Evolutionary conservation across 2,329 filamentous ascomycete genomes (phyloP), one percentile per base, ranked within the genome.

Genomic region (Ascochyta lentis): DNA sequence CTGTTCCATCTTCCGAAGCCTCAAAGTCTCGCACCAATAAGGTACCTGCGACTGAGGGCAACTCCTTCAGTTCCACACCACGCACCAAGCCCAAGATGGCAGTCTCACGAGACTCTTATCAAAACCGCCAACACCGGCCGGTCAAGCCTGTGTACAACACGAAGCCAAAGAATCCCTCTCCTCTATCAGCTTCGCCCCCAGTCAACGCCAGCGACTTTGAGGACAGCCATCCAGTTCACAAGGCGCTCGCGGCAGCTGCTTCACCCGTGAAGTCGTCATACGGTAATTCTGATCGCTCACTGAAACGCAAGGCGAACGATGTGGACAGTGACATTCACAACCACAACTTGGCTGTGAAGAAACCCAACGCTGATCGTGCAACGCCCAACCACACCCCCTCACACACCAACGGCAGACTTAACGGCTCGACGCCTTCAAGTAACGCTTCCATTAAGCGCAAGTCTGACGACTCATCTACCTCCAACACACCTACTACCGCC

Each of bases 101-200:
- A 38, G 55, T 60, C 3, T 52, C 61, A 7, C 65, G 68, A 31
- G 67, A 73, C 41, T 41, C 61, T 9, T 68, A 61, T 40, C 62
- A 60, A 26, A 52, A 56, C 29, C 70, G 60, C 27, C 61, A 67
- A 34, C 63, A 59, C 49, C 72, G 68, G 43, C 70, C 70, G n/a
- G 59, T 66, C 16, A 67, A 69, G 65, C 65, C 71, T 26, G 54
- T 71, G 23, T 57, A 57, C 27, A 72, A 78, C 75, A 85, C 78
- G 56, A 85, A 83, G 38, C 84, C 85, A 1, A 83, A 81, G 66
- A 87, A 87, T 49, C 84, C 84, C 2, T 87, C 86, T 15, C 85
- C 84, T 12, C 80, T 87, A 10, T 84, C 83, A 9, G 84, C 83
- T 6, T 86, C 85, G 2, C 84, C 84, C 22, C 84, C 85, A 6